Evolutionary conservation across 345 rosid genomes (phyloP), one percentile per base, ranked within the genome.

Genomic region (Pistacia atlantica): DNA sequence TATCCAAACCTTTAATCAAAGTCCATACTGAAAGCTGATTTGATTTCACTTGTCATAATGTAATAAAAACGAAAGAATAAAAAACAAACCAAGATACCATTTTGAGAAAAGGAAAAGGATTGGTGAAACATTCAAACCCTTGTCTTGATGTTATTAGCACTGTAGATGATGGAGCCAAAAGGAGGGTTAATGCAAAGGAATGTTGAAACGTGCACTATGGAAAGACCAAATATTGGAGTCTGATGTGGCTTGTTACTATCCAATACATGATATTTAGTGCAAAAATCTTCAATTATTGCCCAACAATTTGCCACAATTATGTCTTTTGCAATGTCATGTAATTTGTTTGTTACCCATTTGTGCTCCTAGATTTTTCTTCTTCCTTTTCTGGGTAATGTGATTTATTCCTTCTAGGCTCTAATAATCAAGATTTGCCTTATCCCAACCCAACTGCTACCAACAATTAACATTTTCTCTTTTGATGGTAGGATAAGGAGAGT

Each of bases 241-340:
- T 52, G 70, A 79, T 66, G 80, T 79, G 80, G 78, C 74, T 31
- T 20, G 12, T 51, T 31, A 33, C 42, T 0, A 72, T 59, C 77
- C 81, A 31, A 48, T 28, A 31, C 61, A 73, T 25, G 11, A 12
- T 7, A 25, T 5, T 58, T 51, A 48, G 8, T 16, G 4, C 17
- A 11, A 31, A 31, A 51, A 4, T 5, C 46, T 18, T 69, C 51
- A 59, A 48, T 35, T 74, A 10, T 18, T 67, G 7, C 63, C 67
- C 54, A 49, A 48, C 22, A 20, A 20, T 2, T 31, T 56, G 42
- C 11, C 16, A 28, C 3, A 9, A 25, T 38, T 42, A 48, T 61
- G 54, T 28, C 18, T n/a, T n/a, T 7, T 20, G 18, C 10, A 18
- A 20, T 31, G 18, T 35, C 16, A 38, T 66, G 17, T 37, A 25